phyloP scores from a whole-genome alignment of 257 asterid genomes.

The Solanum pinnatisectum region DNA sequence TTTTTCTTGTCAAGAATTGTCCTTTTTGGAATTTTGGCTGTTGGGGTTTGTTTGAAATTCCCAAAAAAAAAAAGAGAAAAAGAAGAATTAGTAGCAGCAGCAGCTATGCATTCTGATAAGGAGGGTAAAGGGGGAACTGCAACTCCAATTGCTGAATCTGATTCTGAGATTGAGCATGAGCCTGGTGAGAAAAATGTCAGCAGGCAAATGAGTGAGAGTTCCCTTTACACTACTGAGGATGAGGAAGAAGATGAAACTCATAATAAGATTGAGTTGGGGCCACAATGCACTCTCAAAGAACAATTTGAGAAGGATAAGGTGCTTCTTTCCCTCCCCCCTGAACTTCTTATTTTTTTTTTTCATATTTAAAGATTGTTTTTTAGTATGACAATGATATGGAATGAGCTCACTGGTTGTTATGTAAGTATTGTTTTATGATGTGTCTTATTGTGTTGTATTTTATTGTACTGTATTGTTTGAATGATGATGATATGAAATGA shows the following conservation, averaged over 20 bases:
- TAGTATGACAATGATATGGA: background rate
- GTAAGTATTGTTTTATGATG: background rate
- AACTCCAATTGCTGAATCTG: background rate
- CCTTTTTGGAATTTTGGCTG: background rate
- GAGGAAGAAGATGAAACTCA: constrained; percentile 45
- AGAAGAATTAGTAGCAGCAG: background rate
- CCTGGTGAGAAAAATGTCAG: constrained; percentile 11
- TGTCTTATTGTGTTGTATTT: background rate
- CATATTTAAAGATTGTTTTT: background rate
- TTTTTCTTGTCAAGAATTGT: background rate
- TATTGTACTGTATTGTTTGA: background rate
- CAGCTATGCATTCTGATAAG: constrained; percentile 26
- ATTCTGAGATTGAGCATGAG: constrained; percentile 2
- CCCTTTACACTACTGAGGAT: constrained; percentile 42
- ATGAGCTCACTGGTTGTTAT: background rate
- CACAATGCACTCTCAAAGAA: constrained; percentile 53
- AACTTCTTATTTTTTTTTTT: background rate
- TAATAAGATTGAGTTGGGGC: constrained; percentile 42
- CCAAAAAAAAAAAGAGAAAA: background rate
- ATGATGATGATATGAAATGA: background rate
- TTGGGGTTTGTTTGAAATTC: background rate
- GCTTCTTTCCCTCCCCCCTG: background rate
- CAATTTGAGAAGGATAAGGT: constrained; percentile 65
- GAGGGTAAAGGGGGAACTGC: constrained; percentile 4
- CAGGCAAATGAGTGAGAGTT: constrained; percentile 30